Conservation (phyloP, 1,139 yeast genomes). For the Hemisphaericaspora subhashii region DNA sequence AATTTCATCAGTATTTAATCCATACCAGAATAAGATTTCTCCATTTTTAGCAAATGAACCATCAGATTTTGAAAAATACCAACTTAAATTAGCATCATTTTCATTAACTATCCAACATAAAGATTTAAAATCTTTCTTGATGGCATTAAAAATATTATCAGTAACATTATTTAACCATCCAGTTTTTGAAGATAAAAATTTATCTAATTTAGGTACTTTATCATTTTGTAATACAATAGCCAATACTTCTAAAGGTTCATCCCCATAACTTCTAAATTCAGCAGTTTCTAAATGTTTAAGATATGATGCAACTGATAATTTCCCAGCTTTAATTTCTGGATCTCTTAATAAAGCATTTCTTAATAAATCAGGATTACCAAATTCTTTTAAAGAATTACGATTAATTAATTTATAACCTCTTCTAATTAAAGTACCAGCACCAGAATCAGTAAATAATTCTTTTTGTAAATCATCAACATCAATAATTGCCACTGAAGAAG, state of each 20-base stretch:
- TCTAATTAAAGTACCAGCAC: slow-evolving; percentile 98
- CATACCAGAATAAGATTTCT: slow-evolving; percentile 92
- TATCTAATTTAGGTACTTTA: slow-evolving; percentile 73
- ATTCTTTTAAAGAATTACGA: slow-evolving; percentile 67
- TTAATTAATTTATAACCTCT: slow-evolving; percentile 89
- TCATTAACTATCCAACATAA: slow-evolving; percentile 91
- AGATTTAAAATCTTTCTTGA: slow-evolving; percentile 69
- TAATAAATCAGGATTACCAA: slow-evolving; percentile 73
- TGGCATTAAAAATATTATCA: slow-evolving; percentile 85
- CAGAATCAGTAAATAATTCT: slow-evolving; percentile 96
- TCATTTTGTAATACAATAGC: slow-evolving; percentile 65
- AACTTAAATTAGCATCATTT: slow-evolving; percentile 84
- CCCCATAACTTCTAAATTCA: slow-evolving; percentile 82
- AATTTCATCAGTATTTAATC: slow-evolving; percentile 66
- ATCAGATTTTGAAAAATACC: slow-evolving; percentile 92
- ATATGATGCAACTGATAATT: slow-evolving; percentile 78
- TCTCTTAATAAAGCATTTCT: slow-evolving; percentile 78
- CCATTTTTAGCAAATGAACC: slow-evolving; percentile 93
- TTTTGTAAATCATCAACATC: slow-evolving; percentile 93
- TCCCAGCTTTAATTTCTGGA: slow-evolving; percentile 68
- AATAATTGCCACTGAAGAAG: slow-evolving; percentile 96
- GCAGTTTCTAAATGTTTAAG: slow-evolving; percentile 65
- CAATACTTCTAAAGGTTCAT: slow-evolving; percentile 91
- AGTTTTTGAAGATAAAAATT: slow-evolving; percentile 80
- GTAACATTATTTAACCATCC: slow-evolving; percentile 98